Evolutionary conservation across 2,329 filamentous ascomycete genomes (phyloP), one percentile per base, ranked within the genome.

Genomic region (Cercospora sesami): DNA sequence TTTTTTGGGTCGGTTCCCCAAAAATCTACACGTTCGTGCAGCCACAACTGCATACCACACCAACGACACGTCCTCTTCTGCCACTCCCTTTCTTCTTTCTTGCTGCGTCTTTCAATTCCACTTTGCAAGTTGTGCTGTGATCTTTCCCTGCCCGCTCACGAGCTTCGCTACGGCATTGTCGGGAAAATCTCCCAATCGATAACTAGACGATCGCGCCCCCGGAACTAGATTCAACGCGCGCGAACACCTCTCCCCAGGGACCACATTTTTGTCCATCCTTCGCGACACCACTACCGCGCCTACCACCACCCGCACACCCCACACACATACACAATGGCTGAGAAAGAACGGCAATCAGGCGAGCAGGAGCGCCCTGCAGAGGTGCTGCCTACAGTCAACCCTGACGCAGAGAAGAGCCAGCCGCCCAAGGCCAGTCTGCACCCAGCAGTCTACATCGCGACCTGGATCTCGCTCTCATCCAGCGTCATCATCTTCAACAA

Each of bases 401-500:
- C 90, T 26, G 86, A 88, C 26, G 83, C 85, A 65, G 89, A 94
- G 80, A 94, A 94, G 85, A 77, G 65, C 30, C 86, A 90, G 77
- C 83, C 88, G 64, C 79, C 89, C 66, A 89, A 90, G 80, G 64
- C 87, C 45, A 78, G 86, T 51, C 84, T 96, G 73, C 93, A 94
- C 78, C 90, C 94, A 68, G 88, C 91, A n/a, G 83, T 96, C 80
- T 97, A 97, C 81, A 92, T 97, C 77, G 83, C 82, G 76, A 85
- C 89, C 74, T 99, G 95, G 95, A 98, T 99, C 78, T 84, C 89
- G 68, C 86, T 97, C 80, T 96, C 92, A 78, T 97, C 93, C 53
- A 92, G 91, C 76, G 93, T 98, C 78, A 99, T 99, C 80, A 86
- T 99, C 70, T 98, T 97, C 90, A 98, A 99, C 89, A 99, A 99